These are phyloP conservation scores for Ceriops decandra DNA, from an alignment of 345 rosid genomes.

Conservation along the genomic window DNA sequence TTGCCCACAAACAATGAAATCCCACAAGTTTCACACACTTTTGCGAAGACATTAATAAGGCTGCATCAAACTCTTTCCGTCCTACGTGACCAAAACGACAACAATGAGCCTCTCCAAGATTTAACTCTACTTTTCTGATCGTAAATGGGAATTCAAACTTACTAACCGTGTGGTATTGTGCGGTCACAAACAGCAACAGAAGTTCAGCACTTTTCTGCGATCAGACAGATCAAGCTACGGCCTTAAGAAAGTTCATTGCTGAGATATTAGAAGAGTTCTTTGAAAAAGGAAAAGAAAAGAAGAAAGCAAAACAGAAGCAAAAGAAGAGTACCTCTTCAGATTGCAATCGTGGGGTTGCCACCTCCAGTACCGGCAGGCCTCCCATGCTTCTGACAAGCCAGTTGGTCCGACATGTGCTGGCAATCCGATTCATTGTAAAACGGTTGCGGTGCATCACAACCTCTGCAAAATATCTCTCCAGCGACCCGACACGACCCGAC, in stretches of 20 bases:
- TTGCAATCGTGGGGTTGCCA: conserved; percentile 94
- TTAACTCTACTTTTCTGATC: too few species aligned
- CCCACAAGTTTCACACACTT: too few species aligned
- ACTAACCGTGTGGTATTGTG: too few species aligned
- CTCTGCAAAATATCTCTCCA: conserved; percentile 34
- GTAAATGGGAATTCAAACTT: too few species aligned
- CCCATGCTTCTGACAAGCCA: conserved; percentile 95
- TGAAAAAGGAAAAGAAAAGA: too few species aligned
- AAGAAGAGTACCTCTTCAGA: conserved; percentile 50
- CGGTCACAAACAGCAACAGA: too few species aligned
- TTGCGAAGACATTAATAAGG: too few species aligned
- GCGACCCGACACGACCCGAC: conserved; percentile 12
- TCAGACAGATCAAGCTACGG: not conserved
- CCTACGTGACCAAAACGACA: too few species aligned
- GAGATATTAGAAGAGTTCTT: not conserved
- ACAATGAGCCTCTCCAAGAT: too few species aligned
- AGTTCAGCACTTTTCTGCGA: too few species aligned
- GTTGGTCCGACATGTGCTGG: conserved; percentile 94
- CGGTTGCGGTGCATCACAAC: conserved; percentile 69
- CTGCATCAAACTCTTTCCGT: too few species aligned
- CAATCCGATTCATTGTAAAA: conserved; percentile 73
- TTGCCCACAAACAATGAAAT: too few species aligned
- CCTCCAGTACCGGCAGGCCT: conserved; percentile 85
- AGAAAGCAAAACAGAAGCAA: not conserved
- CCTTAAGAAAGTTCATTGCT: not conserved